A percentile compares a stretch with the other conserved stretches of the same genome.
Evolutionary conservation across 352 stramenopile species (phyloP).

Genomic region (Pythium chondricola): DNA sequence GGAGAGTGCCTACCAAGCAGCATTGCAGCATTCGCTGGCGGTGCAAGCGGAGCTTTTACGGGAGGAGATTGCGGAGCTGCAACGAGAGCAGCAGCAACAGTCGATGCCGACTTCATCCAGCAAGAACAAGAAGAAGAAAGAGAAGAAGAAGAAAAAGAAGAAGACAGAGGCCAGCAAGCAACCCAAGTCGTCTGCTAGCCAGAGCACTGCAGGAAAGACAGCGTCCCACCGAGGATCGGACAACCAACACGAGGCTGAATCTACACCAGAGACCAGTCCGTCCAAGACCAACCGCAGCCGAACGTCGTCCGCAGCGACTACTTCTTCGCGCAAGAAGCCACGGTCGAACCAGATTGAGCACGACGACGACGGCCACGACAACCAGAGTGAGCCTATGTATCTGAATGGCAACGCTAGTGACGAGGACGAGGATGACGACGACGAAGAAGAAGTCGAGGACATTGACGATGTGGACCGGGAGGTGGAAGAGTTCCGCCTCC

Average conservation of each 20-base stretch:
- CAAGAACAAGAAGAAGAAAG: constrained; percentile 72
- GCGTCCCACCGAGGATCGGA: background rate
- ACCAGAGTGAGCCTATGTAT: background rate
- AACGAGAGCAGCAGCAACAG: constrained; percentile 44
- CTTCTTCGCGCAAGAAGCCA: constrained; percentile 2
- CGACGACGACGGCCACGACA: constrained; percentile 2
- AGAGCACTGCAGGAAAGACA: background rate
- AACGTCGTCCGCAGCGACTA: constrained; percentile 1
- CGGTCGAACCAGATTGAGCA: constrained; percentile 7
- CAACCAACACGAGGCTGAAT: constrained; percentile 8
- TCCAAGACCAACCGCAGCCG: constrained; percentile 2
- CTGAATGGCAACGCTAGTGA: background rate
- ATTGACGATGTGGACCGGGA: constrained; percentile 61
- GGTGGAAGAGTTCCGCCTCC: constrained; percentile 61
- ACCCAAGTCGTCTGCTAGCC: background rate
- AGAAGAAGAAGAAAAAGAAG: constrained; percentile 71
- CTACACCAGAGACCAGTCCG: constrained; percentile 10
- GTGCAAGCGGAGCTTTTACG: constrained; percentile 67
- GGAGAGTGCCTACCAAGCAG: constrained; percentile 71
- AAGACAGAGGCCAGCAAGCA: constrained; percentile 25
- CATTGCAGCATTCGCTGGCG: constrained; percentile 66
- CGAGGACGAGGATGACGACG: constrained; percentile 10
- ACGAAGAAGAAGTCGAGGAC: constrained; percentile 24
- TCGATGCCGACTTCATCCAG: constrained; percentile 20
- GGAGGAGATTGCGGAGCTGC: constrained; percentile 64